Evolutionary conservation across 2,329 filamentous ascomycete genomes (phyloP).

Genomic region (Diaporthe eres): DNA sequence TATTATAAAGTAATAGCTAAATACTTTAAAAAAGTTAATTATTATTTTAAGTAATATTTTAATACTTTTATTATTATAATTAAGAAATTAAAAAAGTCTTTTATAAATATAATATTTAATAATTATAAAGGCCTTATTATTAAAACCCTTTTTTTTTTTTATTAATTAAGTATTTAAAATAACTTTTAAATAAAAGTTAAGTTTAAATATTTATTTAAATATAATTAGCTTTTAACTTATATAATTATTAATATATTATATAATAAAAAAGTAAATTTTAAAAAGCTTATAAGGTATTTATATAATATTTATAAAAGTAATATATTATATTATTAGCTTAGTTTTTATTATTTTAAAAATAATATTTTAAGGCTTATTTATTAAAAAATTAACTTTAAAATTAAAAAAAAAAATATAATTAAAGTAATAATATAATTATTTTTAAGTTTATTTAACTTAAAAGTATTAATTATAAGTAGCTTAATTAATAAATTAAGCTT

Average conservation of each 20-base stretch:
- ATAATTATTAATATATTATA: not conserved
- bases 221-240: not conserved
- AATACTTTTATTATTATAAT: too few relatives aligned
- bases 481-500: not conserved
- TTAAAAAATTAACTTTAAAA: not conserved
- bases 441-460: not conserved
- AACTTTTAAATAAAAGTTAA: too few relatives aligned
- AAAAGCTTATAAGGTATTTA: too few relatives aligned
- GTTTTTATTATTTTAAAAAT: not conserved
- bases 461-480: too few relatives aligned
- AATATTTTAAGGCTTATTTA: not conserved
- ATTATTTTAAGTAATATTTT: too few relatives aligned
- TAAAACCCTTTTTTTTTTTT: not conserved
- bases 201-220: not conserved
- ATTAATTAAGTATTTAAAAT: not conserved
- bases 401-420: not conserved
- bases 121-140: not conserved
- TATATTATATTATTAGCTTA: too few relatives aligned
- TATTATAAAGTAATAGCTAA: not conserved
- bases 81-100: too few relatives aligned
- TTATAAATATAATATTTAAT: too few relatives aligned
- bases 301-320: too few relatives aligned
- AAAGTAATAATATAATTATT: not conserved
- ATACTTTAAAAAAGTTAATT: too few relatives aligned
- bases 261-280: too few relatives aligned